A percentile compares a stretch with the other conserved stretches of the same genome.
Conservation (phyloP, 352 stramenopile species). For the Pythium volutum region DNA sequence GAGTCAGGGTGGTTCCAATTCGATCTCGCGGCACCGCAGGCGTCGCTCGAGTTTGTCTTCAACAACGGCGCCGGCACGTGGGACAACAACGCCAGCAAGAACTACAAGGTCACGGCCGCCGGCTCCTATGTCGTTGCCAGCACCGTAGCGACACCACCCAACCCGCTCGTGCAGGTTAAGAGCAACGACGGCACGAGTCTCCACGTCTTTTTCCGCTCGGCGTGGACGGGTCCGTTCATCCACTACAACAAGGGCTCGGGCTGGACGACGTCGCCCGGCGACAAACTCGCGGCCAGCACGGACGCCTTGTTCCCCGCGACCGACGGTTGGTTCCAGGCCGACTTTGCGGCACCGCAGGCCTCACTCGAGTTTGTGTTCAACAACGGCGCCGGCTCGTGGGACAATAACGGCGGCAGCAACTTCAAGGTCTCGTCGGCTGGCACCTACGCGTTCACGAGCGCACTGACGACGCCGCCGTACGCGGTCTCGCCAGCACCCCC, state of each 20-base stretch:
- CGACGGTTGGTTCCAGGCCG: slow-evolving; percentile 37
- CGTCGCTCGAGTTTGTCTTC: slow-evolving; percentile 40
- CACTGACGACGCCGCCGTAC: background rate
- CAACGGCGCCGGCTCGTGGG: slow-evolving; percentile 38
- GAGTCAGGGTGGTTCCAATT: slow-evolving; percentile 41
- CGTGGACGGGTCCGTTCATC: slow-evolving; percentile 33
- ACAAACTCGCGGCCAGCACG: slow-evolving; percentile 27
- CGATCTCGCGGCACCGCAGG: slow-evolving; percentile 22
- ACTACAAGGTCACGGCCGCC: slow-evolving; percentile 39
- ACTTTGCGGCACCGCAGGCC: slow-evolving; percentile 21
- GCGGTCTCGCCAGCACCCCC: background rate
- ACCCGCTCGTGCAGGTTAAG: slow-evolving; percentile 19
- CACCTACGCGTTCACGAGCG: slow-evolving; percentile 7
- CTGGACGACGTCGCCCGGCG: slow-evolving; percentile 35
- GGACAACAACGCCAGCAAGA: slow-evolving; percentile 43
- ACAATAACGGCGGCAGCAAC: slow-evolving; percentile 42
- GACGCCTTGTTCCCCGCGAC: slow-evolving; percentile 23
- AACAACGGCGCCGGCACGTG: slow-evolving; percentile 39
- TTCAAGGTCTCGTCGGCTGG: slow-evolving; percentile 38
- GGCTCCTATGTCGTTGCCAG: slow-evolving; percentile 25
- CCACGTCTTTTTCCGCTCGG: slow-evolving; percentile 37
- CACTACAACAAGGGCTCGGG: slow-evolving; percentile 30
- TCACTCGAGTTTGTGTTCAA: slow-evolving; percentile 47
- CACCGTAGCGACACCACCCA: slow-evolving; percentile 8
- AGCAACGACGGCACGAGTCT: slow-evolving; percentile 33